Conservation (phyloP, 306 rosid genomes). For the Sicyos baderoa region DNA sequence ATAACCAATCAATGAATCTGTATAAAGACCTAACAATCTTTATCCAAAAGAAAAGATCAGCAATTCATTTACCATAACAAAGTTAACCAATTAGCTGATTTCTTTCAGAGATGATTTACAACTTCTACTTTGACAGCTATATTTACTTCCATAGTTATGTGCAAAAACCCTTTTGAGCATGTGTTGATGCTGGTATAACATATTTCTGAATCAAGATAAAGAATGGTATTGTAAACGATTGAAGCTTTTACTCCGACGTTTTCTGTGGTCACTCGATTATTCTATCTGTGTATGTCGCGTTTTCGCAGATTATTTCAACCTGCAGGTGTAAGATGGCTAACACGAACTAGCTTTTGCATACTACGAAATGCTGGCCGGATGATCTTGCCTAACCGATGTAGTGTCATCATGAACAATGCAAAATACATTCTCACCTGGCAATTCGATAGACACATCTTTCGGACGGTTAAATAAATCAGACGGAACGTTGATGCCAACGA, state of each 20-base stretch:
- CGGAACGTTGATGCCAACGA: slow-evolving; percentile 78
- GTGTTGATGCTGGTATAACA: slow-evolving; percentile 1
- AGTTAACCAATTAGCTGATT: background rate
- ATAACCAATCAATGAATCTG: background rate
- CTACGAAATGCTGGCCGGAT: slow-evolving; percentile 4
- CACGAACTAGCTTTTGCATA: background rate
- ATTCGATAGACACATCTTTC: slow-evolving; percentile 32
- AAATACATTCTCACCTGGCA: slow-evolving; percentile 32
- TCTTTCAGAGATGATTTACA: background rate
- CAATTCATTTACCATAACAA: background rate
- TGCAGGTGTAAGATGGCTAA: background rate
- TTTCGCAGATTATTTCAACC: slow-evolving; percentile 4
- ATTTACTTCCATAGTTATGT: background rate
- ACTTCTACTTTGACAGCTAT: slow-evolving; percentile 6
- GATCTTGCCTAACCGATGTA: slow-evolving; percentile 3
- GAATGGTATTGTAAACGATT: background rate
- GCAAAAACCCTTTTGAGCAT: background rate
- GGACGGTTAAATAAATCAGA: slow-evolving; percentile 37
- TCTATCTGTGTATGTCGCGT: background rate
- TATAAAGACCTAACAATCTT: background rate
- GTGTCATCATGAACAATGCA: background rate
- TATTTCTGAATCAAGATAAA: background rate
- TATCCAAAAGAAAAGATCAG: no score
- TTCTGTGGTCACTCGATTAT: background rate
- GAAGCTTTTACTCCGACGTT: background rate